These are phyloP conservation scores for Epicoccum nigrum DNA, from an alignment of 2,329 filamentous ascomycete species.

Conservation along the genomic window DNA sequence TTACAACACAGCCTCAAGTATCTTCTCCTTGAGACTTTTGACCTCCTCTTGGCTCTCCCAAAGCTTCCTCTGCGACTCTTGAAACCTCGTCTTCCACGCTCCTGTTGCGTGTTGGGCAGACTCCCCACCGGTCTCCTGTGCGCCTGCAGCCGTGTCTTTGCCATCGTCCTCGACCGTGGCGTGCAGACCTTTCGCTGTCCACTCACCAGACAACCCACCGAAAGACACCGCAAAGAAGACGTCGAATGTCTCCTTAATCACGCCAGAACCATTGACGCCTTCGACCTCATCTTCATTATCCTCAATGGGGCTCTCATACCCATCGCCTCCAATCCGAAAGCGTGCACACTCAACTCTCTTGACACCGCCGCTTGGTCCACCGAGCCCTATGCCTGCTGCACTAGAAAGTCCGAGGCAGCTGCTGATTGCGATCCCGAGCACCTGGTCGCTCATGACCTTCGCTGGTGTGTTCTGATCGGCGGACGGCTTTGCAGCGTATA, in stretches of 20 bases:
- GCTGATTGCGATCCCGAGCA: constrained; percentile 49
- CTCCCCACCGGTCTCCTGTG: constrained; percentile 21
- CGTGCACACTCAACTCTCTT: constrained; percentile 51
- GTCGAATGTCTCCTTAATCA: constrained; percentile 51
- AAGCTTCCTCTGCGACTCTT: constrained; percentile 42
- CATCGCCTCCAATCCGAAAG: constrained; percentile 50
- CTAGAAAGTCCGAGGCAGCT: constrained; percentile 50
- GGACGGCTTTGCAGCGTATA: constrained; percentile 43
- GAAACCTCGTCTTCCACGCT: constrained; percentile 44
- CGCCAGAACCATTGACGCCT: constrained; percentile 18
- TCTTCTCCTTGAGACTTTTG: constrained; percentile 43
- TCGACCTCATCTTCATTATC: constrained; percentile 47
- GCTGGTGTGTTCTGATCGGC: constrained; percentile 27
- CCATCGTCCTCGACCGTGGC: constrained; percentile 18
- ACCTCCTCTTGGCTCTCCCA: constrained; percentile 46
- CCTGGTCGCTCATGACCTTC: constrained; percentile 43
- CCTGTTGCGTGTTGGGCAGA: constrained; percentile 21
- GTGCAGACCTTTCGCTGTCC: constrained; percentile 50
- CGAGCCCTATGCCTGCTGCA: constrained; percentile 47
- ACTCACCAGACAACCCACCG: constrained; percentile 51
- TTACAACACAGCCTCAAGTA: constrained; percentile 49
- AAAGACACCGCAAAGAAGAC: constrained; percentile 52
- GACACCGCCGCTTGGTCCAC: constrained; percentile 39
- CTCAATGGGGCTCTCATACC: constrained; percentile 49
- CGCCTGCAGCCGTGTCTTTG: constrained; percentile 5